A percentile compares a stretch with the other conserved stretches of the same genome.
Evolutionary conservation across 164 flowering plant genomes (phyloP).

Genomic region (Chloranthus sessilifolius): DNA sequence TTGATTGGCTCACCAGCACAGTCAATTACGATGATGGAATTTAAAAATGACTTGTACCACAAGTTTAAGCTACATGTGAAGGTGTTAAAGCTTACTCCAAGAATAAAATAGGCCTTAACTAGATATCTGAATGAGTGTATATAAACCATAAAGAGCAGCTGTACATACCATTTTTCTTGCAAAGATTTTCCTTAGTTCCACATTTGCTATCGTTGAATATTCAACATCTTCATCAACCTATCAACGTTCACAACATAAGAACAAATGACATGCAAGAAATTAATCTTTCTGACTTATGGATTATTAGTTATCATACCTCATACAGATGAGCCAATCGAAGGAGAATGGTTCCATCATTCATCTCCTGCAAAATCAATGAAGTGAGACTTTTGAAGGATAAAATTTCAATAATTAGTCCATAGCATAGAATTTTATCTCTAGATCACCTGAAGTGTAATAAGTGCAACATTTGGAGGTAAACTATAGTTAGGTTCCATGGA

Average conservation of each 20-base stretch:
- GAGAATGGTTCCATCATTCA: constrained; percentile 63
- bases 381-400: background rate
- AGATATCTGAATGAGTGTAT: no score
- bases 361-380: constrained; percentile 40
- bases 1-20: no score
- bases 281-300: background rate
- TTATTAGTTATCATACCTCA: constrained; percentile 40
- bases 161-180: constrained; percentile 48
- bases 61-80: no score
- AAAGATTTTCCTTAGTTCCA: constrained; percentile 77
- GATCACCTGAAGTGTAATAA: constrained; percentile 82
- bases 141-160: no score
- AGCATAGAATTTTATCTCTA: background rate
- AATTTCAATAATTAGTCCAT: background rate
- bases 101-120: no score
- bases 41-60: no score
- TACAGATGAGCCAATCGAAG: constrained; percentile 79
- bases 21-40: no score
- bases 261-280: background rate
- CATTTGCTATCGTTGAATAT: constrained; percentile 48
- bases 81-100: no score
- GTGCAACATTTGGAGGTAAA: constrained; percentile 76
- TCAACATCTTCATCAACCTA: constrained; percentile 69
- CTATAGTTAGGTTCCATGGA: constrained; percentile 57
- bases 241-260: constrained; percentile 5